Base-by-base conservation (phyloP, 805 yeast genomes). In the Nakazawaea wyomingensis region DNA sequence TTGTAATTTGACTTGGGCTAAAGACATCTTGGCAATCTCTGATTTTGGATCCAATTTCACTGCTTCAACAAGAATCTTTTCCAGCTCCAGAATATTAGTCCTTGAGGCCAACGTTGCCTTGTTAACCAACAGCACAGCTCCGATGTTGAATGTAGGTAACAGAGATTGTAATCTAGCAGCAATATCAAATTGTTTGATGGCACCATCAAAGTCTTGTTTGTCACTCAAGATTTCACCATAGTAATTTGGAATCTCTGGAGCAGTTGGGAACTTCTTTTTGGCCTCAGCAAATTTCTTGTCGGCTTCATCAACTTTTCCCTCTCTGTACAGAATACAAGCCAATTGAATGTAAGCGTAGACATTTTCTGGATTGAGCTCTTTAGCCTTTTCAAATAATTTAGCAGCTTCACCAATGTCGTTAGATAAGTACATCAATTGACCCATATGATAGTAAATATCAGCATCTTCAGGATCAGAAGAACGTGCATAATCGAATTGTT, bases 181-280 rank as follows among this genome's bases (percentile, higher is more conserved):
- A 55, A 78, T 75, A 50, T 90, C 96, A 61, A 89, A 91, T 68
- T 88, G 90, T 58, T 79, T 78, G 47, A 78, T 64, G 45, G 98
- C 96, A 48, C 75, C 82, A 24, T 62, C 73, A 44, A 76, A 66
- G 54, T 85, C 87, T 59, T 83, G 84, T 55, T 75, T 75, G 61
- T 91, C 97, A 49, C 86, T 81, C 56, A 91, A 73, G 39, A 91
- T 82, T 69, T 93, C 99, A 58, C 98, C 99, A 60, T 82, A 89
- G 66, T 89, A 93, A 71, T 88, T 90, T 69, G 93, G 95, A 54
- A 89, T 84, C 64, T 88, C 96, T 44, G 98, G 87, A 41, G 85
- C 76, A 19, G 90, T 76, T 53, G 96, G 90, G 77, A 87, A 87
- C 61, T 74, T 74, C 61, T 73, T 70, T 57, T 76, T 79, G 29